phyloP scores from a whole-genome alignment of 352 stramenopile species.

The Aphanomyces euteiches region DNA sequence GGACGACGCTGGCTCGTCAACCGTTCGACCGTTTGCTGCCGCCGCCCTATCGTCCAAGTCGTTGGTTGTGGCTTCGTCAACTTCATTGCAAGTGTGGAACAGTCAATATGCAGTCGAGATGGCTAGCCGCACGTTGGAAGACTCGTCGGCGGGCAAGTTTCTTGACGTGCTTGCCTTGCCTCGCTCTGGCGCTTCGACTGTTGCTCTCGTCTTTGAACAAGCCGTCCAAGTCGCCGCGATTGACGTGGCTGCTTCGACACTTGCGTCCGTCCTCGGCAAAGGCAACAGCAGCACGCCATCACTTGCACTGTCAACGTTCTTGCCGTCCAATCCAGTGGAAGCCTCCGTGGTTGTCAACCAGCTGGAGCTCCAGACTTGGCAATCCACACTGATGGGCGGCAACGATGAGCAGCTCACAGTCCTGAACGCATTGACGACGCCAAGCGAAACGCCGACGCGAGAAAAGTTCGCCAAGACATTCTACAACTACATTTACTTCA shows the following conservation, averaged over 20 bases:
- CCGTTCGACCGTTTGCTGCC: not conserved
- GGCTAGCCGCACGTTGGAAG: not conserved
- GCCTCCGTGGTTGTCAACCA: not conserved
- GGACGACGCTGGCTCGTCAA: not conserved
- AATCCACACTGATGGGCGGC: conserved; percentile 1
- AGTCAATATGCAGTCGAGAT: conserved; percentile 15
- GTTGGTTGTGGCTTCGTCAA: conserved; percentile 4
- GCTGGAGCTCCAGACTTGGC: conserved; percentile 16
- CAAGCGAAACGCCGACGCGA: not conserved
- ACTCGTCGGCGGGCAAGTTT: not conserved
- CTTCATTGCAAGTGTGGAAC: conserved; percentile 14
- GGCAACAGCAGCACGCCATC: not conserved
- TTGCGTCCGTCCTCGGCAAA: conserved; percentile 27
- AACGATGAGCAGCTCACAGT: conserved; percentile 19
- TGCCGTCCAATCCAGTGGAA: not conserved
- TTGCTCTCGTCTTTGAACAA: conserved; percentile 17
- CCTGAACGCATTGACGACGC: conserved; percentile 2
- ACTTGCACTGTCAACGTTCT: conserved; percentile 14
- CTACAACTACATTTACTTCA: conserved; percentile 23
- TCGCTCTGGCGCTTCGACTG: not conserved
- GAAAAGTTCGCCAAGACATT: conserved; percentile 16
- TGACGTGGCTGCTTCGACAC: not conserved
- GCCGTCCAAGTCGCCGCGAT: conserved; percentile 7
- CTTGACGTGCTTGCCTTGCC: conserved; percentile 5
- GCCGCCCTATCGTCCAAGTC: conserved; percentile 5